Evolutionary conservation across 345 rosid species (phyloP).

Genomic region (Dimocarpus longan): DNA sequence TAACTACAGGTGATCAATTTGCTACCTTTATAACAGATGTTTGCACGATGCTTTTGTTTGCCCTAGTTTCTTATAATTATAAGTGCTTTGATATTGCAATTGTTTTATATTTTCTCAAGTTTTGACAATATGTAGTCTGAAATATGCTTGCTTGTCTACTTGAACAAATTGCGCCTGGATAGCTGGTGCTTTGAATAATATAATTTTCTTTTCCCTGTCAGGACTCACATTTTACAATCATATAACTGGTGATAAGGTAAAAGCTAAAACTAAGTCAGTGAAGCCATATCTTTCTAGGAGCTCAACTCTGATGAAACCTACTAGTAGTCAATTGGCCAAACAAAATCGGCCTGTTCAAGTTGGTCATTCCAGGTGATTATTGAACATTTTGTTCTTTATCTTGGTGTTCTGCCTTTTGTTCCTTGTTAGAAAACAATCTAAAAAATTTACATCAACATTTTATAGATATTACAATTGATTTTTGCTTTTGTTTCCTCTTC

Average conservation of each 20-base stretch:
- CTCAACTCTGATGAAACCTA: constrained; percentile 96
- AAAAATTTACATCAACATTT: neutral
- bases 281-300: constrained; percentile 56
- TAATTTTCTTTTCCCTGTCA: constrained; percentile 23
- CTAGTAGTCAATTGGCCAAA: constrained; percentile 85
- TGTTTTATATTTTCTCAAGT: constrained; percentile 3
- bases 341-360: constrained; percentile 48
- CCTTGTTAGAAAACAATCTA: no score
- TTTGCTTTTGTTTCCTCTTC: neutral
- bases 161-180: neutral
- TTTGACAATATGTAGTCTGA: neutral
- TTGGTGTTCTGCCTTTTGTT: neutral
- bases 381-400: constrained; percentile 2
- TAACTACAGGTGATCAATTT: constrained; percentile 43
- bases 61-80: neutral
- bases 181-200: neutral
- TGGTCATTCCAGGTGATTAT: constrained; percentile 56
- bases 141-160: neutral
- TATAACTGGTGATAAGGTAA: constrained; percentile 36
- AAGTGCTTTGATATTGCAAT: neutral
- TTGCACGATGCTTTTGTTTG: neutral
- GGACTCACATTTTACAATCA: constrained; percentile 48
- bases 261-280: constrained; percentile 39
- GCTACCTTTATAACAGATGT: neutral
- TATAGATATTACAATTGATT: neutral